Percentiles rank a stretch among this genome's conserved stretches.
Evolutionary conservation across 768 basidiomycete genomes (phyloP).

Genomic region (Russula compacta): DNA sequence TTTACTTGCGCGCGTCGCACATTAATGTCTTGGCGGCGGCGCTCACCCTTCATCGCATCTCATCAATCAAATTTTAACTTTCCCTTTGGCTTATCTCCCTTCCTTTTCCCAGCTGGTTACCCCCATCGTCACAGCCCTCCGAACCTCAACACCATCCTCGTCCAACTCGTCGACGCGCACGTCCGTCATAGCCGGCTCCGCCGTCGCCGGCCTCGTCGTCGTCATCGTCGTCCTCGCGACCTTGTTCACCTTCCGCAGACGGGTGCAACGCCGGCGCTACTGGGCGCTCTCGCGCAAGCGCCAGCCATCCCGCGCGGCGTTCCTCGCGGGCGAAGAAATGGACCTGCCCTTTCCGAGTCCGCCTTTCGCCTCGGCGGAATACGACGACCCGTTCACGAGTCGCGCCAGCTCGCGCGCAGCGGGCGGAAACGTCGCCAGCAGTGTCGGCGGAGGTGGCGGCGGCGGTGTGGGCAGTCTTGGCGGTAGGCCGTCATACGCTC

Average conservation of each 20-base stretch:
- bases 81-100: neutral
- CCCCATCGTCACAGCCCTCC: slow-evolving; percentile 14
- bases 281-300: slow-evolving; percentile 12
- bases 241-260: slow-evolving; percentile 9
- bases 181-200: slow-evolving; percentile 8
- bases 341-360: neutral
- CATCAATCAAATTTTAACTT: neutral
- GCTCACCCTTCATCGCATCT: neutral
- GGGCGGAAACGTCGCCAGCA: neutral
- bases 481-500: neutral
- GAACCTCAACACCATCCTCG: neutral
- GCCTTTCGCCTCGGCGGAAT: neutral
- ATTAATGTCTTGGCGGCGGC: neutral
- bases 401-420: neutral
- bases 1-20: neutral
- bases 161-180: neutral
- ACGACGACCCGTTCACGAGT: slow-evolving; percentile 1
- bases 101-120: slow-evolving; percentile 5
- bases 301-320: slow-evolving; percentile 6
- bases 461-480: neutral
- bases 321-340: slow-evolving; percentile 16
- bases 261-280: slow-evolving; percentile 4
- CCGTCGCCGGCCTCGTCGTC: slow-evolving; percentile 4
- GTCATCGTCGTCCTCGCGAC: slow-evolving; percentile 8
- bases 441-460: neutral